Percentiles rank a stretch among this genome's conserved stretches.
These are phyloP conservation scores for Komagataella mondaviorum DNA, from an alignment of 805 yeast species.

Conservation along the genomic window DNA sequence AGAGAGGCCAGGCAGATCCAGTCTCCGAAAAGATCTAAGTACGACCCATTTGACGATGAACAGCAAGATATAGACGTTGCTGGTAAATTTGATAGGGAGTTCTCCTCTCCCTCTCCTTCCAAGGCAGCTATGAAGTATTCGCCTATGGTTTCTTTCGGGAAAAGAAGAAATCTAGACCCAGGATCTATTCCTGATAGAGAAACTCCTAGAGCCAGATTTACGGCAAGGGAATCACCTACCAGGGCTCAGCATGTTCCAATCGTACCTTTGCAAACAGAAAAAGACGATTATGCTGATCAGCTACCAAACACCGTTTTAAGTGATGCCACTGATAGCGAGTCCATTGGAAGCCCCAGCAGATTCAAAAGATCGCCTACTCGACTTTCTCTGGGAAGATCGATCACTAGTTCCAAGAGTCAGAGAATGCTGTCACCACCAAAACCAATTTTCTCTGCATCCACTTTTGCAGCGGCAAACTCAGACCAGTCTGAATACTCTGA, in stretches of 20 bases:
- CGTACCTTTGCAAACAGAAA: slow-evolving; percentile 21
- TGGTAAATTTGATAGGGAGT: neutral
- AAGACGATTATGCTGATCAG: slow-evolving; percentile 21
- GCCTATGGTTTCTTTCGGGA: slow-evolving; percentile 18
- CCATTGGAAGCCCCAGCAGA: slow-evolving; percentile 11
- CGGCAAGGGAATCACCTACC: slow-evolving; percentile 60
- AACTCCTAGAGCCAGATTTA: slow-evolving; percentile 55
- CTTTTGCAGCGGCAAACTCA: slow-evolving; percentile 45
- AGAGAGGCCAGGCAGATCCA: neutral
- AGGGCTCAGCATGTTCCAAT: slow-evolving; percentile 39
- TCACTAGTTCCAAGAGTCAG: slow-evolving; percentile 16
- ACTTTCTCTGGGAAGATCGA: slow-evolving; percentile 21
- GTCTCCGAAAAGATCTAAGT: neutral
- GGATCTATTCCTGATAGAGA: slow-evolving; percentile 12
- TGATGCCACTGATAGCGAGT: slow-evolving; percentile 14
- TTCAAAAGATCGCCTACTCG: slow-evolving; percentile 9
- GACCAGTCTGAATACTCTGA: neutral
- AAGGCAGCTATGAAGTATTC: slow-evolving; percentile 22
- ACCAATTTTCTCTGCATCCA: slow-evolving; percentile 49
- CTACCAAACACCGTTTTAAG: slow-evolving; percentile 23
- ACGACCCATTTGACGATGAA: neutral
- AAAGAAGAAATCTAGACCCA: slow-evolving; percentile 17
- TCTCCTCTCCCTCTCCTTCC: slow-evolving; percentile 14
- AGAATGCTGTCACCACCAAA: slow-evolving; percentile 48
- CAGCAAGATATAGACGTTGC: neutral